Conservation (phyloP, 371 early-diverging fungal genomes). For the Mucor racemosus region DNA sequence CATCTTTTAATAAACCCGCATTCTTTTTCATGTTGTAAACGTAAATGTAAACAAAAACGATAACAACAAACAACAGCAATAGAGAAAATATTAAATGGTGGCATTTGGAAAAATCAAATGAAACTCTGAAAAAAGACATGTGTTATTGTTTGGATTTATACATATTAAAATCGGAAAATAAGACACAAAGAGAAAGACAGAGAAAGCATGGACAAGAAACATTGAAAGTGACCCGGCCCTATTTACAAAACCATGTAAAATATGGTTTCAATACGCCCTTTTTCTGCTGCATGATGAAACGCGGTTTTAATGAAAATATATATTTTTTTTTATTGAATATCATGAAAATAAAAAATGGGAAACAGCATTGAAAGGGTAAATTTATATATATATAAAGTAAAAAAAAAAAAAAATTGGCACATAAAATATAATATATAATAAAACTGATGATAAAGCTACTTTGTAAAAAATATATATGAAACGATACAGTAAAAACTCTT, state of each 20-base stretch:
- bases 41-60: neutral
- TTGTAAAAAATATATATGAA: conserved; percentile 1
- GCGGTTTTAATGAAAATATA: conserved; percentile 2
- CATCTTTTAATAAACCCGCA: neutral
- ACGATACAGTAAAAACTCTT: neutral
- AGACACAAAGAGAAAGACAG: neutral
- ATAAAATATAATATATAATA: conserved; percentile 4
- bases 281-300: neutral
- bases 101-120: neutral
- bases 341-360: no score
- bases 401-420: neutral
- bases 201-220: neutral
- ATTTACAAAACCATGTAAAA: neutral
- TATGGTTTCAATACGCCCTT: neutral
- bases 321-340: neutral
- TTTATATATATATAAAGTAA: neutral
- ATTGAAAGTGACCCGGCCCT: neutral
- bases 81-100: neutral
- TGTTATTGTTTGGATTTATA: neutral
- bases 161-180: no score
- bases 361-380: neutral
- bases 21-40: neutral
- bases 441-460: conserved; percentile 1
- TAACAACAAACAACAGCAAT: neutral
- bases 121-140: neutral